A percentile compares a stretch with the other conserved stretches of the same genome.
Conservation (phyloP, 75 land plant genomes). For the Larix kaempferi region DNA sequence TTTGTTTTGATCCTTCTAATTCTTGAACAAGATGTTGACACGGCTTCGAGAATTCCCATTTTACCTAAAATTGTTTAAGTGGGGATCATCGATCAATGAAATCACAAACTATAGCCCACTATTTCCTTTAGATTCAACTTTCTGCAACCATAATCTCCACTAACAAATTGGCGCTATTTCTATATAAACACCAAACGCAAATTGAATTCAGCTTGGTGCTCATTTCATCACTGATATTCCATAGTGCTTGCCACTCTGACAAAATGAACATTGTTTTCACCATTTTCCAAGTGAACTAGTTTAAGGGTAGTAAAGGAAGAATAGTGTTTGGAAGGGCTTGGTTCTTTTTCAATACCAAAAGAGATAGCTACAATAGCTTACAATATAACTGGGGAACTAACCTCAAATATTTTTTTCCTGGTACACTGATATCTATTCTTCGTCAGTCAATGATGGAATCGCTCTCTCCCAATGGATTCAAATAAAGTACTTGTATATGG, state of each 20-base stretch:
- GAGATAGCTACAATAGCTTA: not conserved
- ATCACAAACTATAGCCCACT: no score
- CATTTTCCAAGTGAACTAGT: not conserved
- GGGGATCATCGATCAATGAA: no score
- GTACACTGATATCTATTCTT: not conserved
- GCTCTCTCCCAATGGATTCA: not conserved
- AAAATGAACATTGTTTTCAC: not conserved
- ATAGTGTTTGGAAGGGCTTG: not conserved
- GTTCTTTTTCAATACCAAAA: not conserved
- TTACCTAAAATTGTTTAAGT: no score
- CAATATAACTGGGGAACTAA: not conserved
- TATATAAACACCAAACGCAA: conserved; percentile 17
- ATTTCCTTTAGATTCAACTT: no score
- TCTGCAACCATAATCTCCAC: no score
- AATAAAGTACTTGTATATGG: not conserved
- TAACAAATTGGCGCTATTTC: conserved; percentile 22
- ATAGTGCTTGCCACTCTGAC: no score
- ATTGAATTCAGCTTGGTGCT: no score
- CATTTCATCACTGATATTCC: no score
- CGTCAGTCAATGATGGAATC: not conserved
- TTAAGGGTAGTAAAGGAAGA: not conserved
- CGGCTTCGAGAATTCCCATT: no score
- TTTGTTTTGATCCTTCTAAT: no score
- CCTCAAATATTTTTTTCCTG: not conserved
- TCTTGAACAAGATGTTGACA: no score